Percentiles rank a stretch among this genome's conserved stretches.
phyloP scores from a whole-genome alignment of 169 alveolate species.

The Plasmodium vivax region DNA sequence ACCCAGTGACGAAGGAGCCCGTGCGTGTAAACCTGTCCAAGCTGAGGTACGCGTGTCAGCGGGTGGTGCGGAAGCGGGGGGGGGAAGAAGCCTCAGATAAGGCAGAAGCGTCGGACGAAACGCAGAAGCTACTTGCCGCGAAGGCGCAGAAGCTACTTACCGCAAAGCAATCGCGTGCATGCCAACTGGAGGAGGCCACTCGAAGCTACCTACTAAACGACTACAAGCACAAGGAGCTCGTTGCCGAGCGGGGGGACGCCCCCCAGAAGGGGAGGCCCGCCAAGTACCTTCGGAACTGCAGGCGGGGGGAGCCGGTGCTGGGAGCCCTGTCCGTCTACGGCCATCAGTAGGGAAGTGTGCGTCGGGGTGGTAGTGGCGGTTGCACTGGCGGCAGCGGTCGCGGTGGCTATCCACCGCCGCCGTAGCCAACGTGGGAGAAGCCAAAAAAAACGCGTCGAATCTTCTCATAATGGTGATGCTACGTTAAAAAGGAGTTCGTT shows the following conservation, averaged over 20 bases:
- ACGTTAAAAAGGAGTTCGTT: neutral
- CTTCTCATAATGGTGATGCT: neutral
- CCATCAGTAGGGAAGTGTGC: neutral
- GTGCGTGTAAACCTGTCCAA: constrained; percentile 8
- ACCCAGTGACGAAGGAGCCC: constrained; percentile 2
- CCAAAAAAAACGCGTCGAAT: neutral
- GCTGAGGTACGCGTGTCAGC: neutral
- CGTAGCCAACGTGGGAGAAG: neutral
- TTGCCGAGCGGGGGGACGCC: neutral
- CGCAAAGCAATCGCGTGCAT: neutral
- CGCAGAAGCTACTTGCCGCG: neutral
- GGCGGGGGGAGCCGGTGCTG: constrained; percentile 2
- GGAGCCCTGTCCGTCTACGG: constrained; percentile 17
- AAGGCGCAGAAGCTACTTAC: neutral
- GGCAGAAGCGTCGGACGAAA: too few species aligned
- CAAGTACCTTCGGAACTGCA: constrained; percentile 20
- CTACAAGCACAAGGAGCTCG: constrained; percentile 35
- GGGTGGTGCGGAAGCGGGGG: neutral
- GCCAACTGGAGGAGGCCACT: neutral
- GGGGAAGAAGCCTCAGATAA: neutral
- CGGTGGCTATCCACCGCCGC: too few species aligned
- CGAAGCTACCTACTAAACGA: constrained; percentile 26
- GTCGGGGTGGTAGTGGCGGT: neutral
- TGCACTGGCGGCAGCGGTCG: too few species aligned
- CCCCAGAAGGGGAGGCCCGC: constrained; percentile 13